Base-by-base conservation (phyloP, 1,284 basidiomycete species). In the Trichosporon faecale region DNA sequence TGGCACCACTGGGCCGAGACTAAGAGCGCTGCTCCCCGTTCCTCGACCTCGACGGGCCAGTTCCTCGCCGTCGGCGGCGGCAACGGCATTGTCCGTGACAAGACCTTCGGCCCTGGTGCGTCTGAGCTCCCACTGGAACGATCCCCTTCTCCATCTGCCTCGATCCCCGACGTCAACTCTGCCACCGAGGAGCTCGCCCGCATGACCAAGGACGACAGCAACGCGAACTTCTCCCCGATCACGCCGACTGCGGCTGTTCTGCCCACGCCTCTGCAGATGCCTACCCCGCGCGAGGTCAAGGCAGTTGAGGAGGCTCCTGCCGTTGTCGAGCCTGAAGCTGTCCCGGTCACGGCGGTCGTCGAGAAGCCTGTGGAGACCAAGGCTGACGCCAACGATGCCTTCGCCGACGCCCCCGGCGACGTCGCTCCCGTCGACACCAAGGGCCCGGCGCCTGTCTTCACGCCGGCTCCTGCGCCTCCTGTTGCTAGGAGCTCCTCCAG, bases 1-100 rank as follows among this genome's bases (percentile, higher is more conserved):
- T 83, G 81, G 83, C 75, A 73, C 57, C 61, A 79, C 69, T 80
- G 89, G 89, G 18, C 67, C 3, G 68, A 73, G 16, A 77, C 75
- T 2, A 77, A 76, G 46, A 89, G 91, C 81, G 98, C 95, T n/a
- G 8, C 89, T 87, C 25, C 93, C 88, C 0, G 94, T 93, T 11
- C 40, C 40, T 44, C 40, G 40, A 44, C 40, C 18, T 44, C 40
- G 76, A 98, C 98, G 73, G 92, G 96, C 0, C 94, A 95, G 76
- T 88, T 92, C 69, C 55, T 61, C 29, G 57, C 29, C 7, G 57
- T 61, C 16, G 57, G 16, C 18, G 57, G 52, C 8, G 25, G 33
- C 21, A 33, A 31, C 37, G 23, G 64, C 60, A 35, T 65, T 3
- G 44, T 64, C n/a, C 46, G 37, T n/a, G 68, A 69, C 52, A 55